Conservation (phyloP, 1,139 yeast species). For the Blastobotrys petasosporus region DNA sequence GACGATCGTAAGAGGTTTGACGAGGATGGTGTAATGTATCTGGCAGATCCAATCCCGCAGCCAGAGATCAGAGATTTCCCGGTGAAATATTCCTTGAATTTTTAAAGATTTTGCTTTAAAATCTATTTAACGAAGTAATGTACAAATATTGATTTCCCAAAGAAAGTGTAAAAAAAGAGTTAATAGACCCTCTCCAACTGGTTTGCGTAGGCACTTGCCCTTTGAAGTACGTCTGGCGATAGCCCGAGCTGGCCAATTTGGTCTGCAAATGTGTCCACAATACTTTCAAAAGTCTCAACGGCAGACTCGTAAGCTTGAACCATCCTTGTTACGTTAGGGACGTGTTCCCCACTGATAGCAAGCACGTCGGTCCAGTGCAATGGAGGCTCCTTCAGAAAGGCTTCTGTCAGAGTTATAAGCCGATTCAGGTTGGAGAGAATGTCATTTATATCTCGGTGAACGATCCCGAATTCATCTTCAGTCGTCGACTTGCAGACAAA, state of each 20-base stretch:
- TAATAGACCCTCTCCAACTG: neutral
- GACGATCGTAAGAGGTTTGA: conserved; percentile 83
- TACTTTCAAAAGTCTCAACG: conserved; percentile 25
- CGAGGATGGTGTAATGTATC: conserved; percentile 77
- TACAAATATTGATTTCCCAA: too few relatives aligned
- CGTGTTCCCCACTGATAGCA: conserved; percentile 14
- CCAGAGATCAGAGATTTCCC: conserved; percentile 7
- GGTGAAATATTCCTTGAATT: conserved; percentile 2
- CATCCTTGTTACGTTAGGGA: conserved; percentile 17
- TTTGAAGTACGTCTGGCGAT: conserved; percentile 5
- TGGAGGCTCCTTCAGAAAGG: conserved; percentile 29
- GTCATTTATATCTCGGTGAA: conserved; percentile 35
- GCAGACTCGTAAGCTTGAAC: conserved; percentile 20
- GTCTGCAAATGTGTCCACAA: conserved; percentile 23
- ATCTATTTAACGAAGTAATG: neutral
- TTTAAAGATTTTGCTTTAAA: neutral
- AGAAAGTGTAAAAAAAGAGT: too few relatives aligned
- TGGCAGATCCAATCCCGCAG: conserved; percentile 7
- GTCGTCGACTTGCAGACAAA: conserved; percentile 28
- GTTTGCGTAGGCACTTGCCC: conserved; percentile 1
- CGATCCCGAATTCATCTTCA: conserved; percentile 38
- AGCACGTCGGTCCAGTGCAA: conserved; percentile 33
- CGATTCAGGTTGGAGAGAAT: conserved; percentile 28
- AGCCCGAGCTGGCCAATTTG: conserved; percentile 3
- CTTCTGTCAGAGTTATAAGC: conserved; percentile 25